Evolutionary conservation across 1,139 yeast genomes (phyloP).

Genomic region (Hemisphaericaspora lyxosophila): DNA sequence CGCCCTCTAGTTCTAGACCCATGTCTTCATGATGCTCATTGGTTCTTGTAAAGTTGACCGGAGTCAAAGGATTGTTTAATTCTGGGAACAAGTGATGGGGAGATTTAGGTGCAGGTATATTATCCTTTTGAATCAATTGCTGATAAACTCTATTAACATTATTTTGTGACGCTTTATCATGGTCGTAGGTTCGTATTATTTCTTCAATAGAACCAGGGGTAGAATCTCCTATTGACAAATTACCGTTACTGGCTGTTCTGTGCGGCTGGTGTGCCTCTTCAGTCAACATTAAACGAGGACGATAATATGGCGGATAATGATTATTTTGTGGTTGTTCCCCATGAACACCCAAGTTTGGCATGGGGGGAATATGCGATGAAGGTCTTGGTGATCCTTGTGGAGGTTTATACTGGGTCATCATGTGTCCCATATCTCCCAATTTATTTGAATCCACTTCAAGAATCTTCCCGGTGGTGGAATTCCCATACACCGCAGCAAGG

Average conservation of each 20-base stretch:
- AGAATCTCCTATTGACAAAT: conserved; percentile 4
- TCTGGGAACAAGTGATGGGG: conserved; percentile 39
- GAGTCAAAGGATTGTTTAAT: conserved; percentile 20
- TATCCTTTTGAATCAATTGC: conserved; percentile 30
- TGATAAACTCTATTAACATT: conserved; percentile 33
- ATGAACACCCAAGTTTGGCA: conserved; percentile 1
- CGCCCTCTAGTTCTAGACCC: conserved; percentile 11
- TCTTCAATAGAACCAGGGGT: conserved; percentile 35
- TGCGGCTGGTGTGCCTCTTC: conserved; percentile 31
- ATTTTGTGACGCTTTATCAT: conserved; percentile 9
- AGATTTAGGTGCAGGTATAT: conserved; percentile 15
- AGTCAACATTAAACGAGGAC: conserved; percentile 46
- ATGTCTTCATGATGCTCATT: conserved; percentile 5
- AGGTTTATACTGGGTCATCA: conserved; percentile 10
- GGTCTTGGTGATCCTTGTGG: conserved; percentile 1
- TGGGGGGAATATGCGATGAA: conserved; percentile 3
- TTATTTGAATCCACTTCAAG: conserved; percentile 26
- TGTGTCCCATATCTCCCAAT: conserved; percentile 9
- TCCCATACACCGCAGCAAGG: conserved; percentile 81
- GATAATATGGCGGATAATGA: conserved; percentile 23
- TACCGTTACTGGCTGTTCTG: conserved; percentile 10
- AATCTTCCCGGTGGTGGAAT: conserved; percentile 53
- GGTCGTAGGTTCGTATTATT: conserved; percentile 31
- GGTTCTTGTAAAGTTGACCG: neutral
- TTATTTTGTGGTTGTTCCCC: conserved; percentile 6